Conservation (phyloP, 1,284 basidiomycete species). For the Malassezia yamatoensis region DNA sequence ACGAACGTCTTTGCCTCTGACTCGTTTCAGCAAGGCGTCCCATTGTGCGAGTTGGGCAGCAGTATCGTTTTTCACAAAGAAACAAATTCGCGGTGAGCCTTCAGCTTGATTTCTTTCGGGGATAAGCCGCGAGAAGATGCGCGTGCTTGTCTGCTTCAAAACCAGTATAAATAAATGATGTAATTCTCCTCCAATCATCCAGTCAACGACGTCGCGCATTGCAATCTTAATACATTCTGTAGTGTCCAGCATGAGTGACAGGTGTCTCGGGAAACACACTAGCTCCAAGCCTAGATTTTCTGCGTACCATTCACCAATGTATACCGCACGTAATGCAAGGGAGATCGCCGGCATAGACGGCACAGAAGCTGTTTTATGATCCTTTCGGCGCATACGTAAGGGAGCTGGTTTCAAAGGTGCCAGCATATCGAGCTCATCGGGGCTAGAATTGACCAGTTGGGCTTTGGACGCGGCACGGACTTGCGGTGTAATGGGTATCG, state of each 20-base stretch:
- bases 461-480: neutral
- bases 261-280: slow-evolving; percentile 10
- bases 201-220: slow-evolving; percentile 7
- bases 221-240: slow-evolving; percentile 2
- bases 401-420: neutral
- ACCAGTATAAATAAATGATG: slow-evolving; percentile 5
- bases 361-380: neutral
- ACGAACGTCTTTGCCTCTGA: neutral
- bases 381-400: slow-evolving; percentile 10
- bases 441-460: slow-evolving; percentile 6
- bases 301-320: neutral
- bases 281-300: neutral
- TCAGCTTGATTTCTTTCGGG: neutral
- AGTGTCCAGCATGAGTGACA: slow-evolving; percentile 1
- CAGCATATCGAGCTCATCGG: slow-evolving; percentile 15
- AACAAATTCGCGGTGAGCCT: neutral
- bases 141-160: neutral
- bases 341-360: neutral
- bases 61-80: neutral
- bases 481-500: neutral
- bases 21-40: neutral
- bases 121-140: neutral
- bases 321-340: neutral
- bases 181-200: slow-evolving; percentile 1
- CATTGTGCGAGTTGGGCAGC: neutral